Base-by-base conservation (phyloP, 2,329 filamentous ascomycete genomes). In the Pseudogymnoascus sp. region DNA sequence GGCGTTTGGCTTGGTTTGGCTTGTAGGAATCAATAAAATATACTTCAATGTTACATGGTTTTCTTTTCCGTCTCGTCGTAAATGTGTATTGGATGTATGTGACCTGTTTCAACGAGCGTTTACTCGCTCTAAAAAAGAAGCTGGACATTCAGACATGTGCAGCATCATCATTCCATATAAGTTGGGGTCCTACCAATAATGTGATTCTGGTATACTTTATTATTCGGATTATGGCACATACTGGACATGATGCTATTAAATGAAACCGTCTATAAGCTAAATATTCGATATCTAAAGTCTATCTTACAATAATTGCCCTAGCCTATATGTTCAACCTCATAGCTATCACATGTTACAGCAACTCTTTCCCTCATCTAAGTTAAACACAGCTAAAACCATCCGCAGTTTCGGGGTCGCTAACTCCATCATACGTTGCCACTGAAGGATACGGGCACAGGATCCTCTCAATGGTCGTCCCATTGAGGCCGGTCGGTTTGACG, bases 361-460 rank as follows among this genome's bases (percentile, higher is more conserved):
- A 57, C 50, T 57, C 9, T 33, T 53, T 11, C 10, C 26, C 2
- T 1, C 28, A 19, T 19, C 5, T 2, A 15, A 57, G n/a, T 19
- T 33, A 57, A 57, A 33, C 28, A n/a, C 50, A 57, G n/a, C n/a
- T 57, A 33, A 57, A 57, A 7, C 50, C 50, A 33, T 57, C 50
- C 50, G 50, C 50, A 26, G n/a, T 13, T 57, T 8, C 28, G 19
- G 26, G 26, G 50, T 57, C 50, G 28, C 50, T 57, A 57, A 57
- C 35, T 36, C 62, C 62, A 31, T 61, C 50, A 38, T 61, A 63
- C 13, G 35, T 26, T 19, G 19, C 26, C 23, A 62, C 60, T 19
- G 44, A 61, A 59, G 64, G 64, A 63, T 60, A 63, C 1, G 50
- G 50, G 28, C 64, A 65, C 7, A 65, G 10, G 10, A 33, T 60